Conservation (phyloP, 1,284 basidiomycete species). For the Malassezia arunalokei region DNA sequence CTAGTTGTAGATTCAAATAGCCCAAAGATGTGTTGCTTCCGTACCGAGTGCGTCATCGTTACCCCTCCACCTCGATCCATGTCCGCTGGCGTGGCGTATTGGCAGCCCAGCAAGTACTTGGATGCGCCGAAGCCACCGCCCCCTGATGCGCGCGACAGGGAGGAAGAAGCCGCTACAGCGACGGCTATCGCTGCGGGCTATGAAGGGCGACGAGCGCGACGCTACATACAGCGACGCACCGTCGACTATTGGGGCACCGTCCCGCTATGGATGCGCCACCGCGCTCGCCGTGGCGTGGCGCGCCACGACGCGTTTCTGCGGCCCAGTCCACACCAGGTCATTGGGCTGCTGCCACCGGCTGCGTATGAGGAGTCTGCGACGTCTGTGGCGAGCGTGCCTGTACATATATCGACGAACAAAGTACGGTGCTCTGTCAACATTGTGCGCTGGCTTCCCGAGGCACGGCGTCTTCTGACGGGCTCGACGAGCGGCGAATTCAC, state of each 20-base stretch:
- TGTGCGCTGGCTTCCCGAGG: conserved; percentile 92
- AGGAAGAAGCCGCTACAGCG: conserved; percentile 60
- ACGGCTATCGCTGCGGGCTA: conserved; percentile 40
- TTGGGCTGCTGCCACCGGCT: conserved; percentile 64
- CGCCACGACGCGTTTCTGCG: conserved; percentile 17
- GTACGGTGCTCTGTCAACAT: conserved; percentile 92
- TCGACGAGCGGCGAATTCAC: conserved; percentile 96
- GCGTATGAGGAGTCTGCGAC: conserved; percentile 80
- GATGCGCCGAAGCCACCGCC: conserved; percentile 57
- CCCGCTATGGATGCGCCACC: conserved; percentile 57
- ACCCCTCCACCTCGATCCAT: neutral
- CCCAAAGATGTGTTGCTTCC: neutral
- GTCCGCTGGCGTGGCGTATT: conserved; percentile 4
- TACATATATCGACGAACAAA: conserved; percentile 97
- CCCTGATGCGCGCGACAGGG: conserved; percentile 61
- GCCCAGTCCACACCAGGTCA: conserved; percentile 28
- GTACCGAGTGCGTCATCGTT: neutral
- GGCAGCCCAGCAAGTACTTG: conserved; percentile 43
- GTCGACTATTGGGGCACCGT: conserved; percentile 85
- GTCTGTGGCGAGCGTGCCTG: conserved; percentile 84
- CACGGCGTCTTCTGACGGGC: conserved; percentile 77
- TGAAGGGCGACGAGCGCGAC: conserved; percentile 66
- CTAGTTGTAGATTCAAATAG: neutral
- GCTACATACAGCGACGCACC: conserved; percentile 78
- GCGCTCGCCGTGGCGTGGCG: neutral